Evolutionary conservation across 441 rosid genomes (phyloP).

Genomic region (Gossypium trilobum): DNA sequence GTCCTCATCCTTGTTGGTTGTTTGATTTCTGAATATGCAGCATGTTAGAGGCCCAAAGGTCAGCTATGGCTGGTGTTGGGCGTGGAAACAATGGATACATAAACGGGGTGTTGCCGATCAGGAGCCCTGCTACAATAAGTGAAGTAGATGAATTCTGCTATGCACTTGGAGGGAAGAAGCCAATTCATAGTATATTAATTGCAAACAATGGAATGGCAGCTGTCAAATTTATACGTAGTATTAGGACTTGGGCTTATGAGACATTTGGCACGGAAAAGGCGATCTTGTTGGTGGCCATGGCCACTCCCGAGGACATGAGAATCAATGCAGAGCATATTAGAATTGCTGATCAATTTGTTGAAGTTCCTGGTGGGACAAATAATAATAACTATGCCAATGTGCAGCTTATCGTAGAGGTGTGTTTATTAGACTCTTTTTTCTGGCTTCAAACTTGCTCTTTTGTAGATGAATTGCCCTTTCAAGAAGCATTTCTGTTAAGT

Average conservation of each 20-base stretch:
- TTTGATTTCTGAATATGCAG: constrained; percentile 34
- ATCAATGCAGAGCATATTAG: constrained; percentile 98
- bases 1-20: background rate
- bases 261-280: constrained; percentile 96
- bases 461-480: constrained; percentile 10
- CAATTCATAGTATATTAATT: constrained; percentile 82
- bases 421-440: constrained; percentile 15
- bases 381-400: constrained; percentile 98
- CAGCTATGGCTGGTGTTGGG: constrained; percentile 34
- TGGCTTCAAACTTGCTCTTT: constrained; percentile 7
- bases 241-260: constrained; percentile 97
- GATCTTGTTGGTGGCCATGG: constrained; percentile 94
- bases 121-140: constrained; percentile 51
- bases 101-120: constrained; percentile 44
- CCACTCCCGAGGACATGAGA: constrained; percentile 99
- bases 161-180: constrained; percentile 77
- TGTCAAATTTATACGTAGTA: constrained; percentile 92
- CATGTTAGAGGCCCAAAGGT: constrained; percentile 49
- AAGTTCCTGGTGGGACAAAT: constrained; percentile 99
- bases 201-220: constrained; percentile 99
- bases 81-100: constrained; percentile 43
- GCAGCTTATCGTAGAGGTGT: constrained; percentile 96
- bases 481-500: background rate
- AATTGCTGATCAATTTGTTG: constrained; percentile 99
- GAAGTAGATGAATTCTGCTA: constrained; percentile 75